These are phyloP conservation scores for Breviolum minutum DNA, from an alignment of 73 alveolate species.

Conservation along the genomic window DNA sequence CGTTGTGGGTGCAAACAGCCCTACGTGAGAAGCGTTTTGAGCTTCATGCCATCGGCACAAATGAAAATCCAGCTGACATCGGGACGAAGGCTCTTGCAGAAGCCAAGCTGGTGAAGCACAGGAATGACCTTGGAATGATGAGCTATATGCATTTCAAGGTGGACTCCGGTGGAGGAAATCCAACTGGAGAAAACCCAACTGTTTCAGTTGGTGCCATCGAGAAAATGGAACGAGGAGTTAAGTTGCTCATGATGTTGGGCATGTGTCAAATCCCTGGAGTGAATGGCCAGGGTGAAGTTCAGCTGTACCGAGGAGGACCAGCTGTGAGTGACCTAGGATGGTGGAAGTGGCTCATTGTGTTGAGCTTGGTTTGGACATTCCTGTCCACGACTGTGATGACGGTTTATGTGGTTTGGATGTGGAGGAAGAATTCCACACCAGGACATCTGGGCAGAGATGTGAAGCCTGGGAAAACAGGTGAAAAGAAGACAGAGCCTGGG, in stretches of 20 bases:
- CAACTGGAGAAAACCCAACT: not conserved
- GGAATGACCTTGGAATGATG: not conserved
- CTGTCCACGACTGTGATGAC: not conserved
- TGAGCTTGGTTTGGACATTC: not conserved
- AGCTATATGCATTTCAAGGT: not conserved
- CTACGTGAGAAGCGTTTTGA: not conserved
- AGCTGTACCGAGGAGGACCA: not conserved
- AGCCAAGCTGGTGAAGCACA: not conserved
- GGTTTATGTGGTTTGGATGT: no score
- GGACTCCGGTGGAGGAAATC: not conserved
- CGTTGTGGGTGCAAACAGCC: slow-evolving; percentile 7
- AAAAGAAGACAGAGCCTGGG: no score
- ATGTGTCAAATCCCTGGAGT: not conserved
- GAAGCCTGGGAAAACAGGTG: no score
- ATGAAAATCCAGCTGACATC: not conserved
- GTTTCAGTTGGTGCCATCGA: not conserved
- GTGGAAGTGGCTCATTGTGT: not conserved
- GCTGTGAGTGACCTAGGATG: not conserved
- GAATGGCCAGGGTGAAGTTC: no score
- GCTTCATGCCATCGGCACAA: not conserved
- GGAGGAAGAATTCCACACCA: no score
- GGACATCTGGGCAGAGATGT: no score
- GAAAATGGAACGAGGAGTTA: not conserved
- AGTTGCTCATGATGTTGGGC: not conserved
- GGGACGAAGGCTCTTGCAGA: slow-evolving; percentile 3